Evolutionary conservation across 768 basidiomycete species (phyloP).

Genomic region (Kwoniella botswanensis): DNA sequence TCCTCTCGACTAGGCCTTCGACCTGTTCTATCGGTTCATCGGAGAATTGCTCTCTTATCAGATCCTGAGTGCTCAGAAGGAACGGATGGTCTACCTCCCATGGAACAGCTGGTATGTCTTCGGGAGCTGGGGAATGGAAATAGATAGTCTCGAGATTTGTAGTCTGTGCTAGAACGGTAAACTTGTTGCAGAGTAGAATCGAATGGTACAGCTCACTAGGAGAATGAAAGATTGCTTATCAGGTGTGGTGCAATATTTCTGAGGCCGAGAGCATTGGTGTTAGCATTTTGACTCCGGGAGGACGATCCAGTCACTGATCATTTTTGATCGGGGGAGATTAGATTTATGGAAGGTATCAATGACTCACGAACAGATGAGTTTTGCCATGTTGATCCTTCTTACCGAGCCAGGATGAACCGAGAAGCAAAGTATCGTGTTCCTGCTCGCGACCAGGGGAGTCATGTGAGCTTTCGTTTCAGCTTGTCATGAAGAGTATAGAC

Average conservation of each 20-base stretch:
- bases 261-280: constrained; percentile 1
- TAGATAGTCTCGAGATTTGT: constrained; percentile 17
- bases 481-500: neutral
- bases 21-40: constrained; percentile 30
- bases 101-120: constrained; percentile 11
- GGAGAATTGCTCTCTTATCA: constrained; percentile 8
- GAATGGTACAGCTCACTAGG: constrained; percentile 23
- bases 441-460: neutral
- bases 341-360: neutral
- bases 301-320: neutral
- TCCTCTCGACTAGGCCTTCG: constrained; percentile 21
- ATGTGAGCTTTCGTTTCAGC: constrained; percentile 11
- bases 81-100: constrained; percentile 17
- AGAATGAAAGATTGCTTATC: constrained; percentile 38
- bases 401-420: constrained; percentile 31
- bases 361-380: constrained; percentile 21
- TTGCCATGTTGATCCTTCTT: constrained; percentile 21
- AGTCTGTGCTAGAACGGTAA: neutral
- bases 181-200: neutral
- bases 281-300: neutral
- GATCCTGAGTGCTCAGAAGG: constrained; percentile 3
- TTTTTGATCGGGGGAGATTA: too few species aligned
- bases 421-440: constrained; percentile 32
- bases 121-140: neutral
- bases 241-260: constrained; percentile 40